phyloP scores from a whole-genome alignment of 257 asterid species.

The Cinchona pubescens region DNA sequence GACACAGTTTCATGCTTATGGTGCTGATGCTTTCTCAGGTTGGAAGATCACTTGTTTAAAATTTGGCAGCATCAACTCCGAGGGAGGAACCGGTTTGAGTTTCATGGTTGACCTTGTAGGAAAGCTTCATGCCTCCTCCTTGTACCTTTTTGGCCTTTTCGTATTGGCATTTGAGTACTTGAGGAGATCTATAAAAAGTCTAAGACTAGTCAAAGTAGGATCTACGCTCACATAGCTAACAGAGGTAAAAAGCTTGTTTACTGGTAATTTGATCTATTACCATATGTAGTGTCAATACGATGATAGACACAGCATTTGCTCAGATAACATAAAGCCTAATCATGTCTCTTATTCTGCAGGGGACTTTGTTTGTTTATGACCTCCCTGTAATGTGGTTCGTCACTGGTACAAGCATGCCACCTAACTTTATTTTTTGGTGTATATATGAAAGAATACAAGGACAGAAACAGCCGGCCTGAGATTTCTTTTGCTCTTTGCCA shows the following conservation, averaged over 20 bases:
- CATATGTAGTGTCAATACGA: not conserved
- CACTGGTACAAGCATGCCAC: not conserved
- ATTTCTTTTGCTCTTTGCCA: not conserved
- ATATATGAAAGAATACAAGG: not conserved
- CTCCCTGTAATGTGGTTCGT: slow-evolving; percentile 5
- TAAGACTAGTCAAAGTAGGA: slow-evolving; percentile 70
- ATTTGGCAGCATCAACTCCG: slow-evolving; percentile 30
- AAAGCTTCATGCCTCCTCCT: slow-evolving; percentile 48
- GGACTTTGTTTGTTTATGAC: slow-evolving; percentile 11
- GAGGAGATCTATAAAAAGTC: slow-evolving; percentile 49
- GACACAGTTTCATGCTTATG: slow-evolving; percentile 4
- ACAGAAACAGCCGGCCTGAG: not conserved
- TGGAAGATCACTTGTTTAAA: slow-evolving; percentile 37
- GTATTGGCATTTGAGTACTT: slow-evolving; percentile 44
- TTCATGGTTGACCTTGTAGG: slow-evolving; percentile 38
- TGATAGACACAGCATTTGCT: not conserved
- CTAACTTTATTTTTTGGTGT: not conserved
- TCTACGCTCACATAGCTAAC: slow-evolving; percentile 47
- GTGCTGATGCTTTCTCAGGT: slow-evolving; percentile 38
- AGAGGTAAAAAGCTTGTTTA: slow-evolving; percentile 26
- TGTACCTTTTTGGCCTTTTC: slow-evolving; percentile 57
- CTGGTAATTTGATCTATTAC: slow-evolving; percentile 35
- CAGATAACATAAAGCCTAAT: not conserved
- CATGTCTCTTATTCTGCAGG: slow-evolving; percentile 30
- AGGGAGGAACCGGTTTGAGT: slow-evolving; percentile 39